Evolutionary conservation across 2,329 filamentous ascomycete species (phyloP).

Genomic region (Trichoderma cornu-damae): DNA sequence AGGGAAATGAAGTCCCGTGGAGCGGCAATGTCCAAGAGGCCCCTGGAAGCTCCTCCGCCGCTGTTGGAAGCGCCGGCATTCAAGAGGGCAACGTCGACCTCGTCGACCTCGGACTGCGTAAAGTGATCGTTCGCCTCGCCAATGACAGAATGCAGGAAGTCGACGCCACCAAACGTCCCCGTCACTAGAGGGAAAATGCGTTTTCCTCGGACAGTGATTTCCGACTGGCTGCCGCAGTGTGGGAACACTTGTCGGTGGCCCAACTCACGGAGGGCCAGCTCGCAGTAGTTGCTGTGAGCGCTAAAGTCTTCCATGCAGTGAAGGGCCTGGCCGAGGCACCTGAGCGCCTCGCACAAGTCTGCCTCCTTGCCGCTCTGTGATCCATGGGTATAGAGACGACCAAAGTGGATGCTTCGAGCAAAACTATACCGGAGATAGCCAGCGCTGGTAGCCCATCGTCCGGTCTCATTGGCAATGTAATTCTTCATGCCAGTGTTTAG

Average conservation of each 20-base stretch:
- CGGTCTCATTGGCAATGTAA: conserved; percentile 89
- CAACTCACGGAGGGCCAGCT: conserved; percentile 70
- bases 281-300: conserved; percentile 79
- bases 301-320: conserved; percentile 76
- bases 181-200: conserved; percentile 71
- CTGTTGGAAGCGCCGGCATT: conserved; percentile 54
- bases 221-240: conserved; percentile 62
- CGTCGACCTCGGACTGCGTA: conserved; percentile 77
- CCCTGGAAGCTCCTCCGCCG: conserved; percentile 35
- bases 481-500: conserved; percentile 92
- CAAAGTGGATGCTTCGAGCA: conserved; percentile 69
- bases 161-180: conserved; percentile 69
- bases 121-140: conserved; percentile 79
- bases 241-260: conserved; percentile 76
- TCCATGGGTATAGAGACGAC: conserved; percentile 67
- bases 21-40: conserved; percentile 39
- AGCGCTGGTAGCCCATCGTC: conserved; percentile 82
- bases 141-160: conserved; percentile 75
- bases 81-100: conserved; percentile 69
- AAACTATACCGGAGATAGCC: conserved; percentile 78
- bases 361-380: conserved; percentile 61
- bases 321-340: conserved; percentile 69
- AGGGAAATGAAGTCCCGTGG: conserved; percentile 63
- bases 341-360: conserved; percentile 73
- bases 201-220: conserved; percentile 59